These are phyloP conservation scores for Tubosaeta sp. DNA, from an alignment of 768 basidiomycete species.

Conservation along the genomic window DNA sequence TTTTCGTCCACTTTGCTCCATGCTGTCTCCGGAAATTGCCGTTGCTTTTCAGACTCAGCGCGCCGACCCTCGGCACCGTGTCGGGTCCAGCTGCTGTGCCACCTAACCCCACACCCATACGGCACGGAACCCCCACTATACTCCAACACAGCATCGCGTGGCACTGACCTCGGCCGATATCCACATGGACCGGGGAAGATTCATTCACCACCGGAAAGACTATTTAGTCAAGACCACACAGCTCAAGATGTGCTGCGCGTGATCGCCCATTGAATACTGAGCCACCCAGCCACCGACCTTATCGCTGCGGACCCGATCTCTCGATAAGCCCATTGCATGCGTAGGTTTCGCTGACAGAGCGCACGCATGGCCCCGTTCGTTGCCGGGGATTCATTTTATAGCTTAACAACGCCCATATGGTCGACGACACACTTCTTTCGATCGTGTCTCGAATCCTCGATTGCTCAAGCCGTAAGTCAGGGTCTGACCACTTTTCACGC, in stretches of 20 bases:
- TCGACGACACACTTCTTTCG: too few species aligned
- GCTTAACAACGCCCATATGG: not conserved
- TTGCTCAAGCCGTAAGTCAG: too few species aligned
- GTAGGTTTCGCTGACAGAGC: not conserved
- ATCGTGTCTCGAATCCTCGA: too few species aligned
- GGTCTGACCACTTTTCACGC: too few species aligned
- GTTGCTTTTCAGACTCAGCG: constrained; percentile 18
- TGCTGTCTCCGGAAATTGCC: constrained; percentile 17
- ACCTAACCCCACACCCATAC: not conserved
- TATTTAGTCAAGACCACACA: too few species aligned
- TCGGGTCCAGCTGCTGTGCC: too few species aligned
- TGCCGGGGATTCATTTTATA: not conserved
- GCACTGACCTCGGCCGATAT: not conserved
- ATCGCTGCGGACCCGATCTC: not conserved
- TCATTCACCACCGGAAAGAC: not conserved
- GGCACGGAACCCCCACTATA: not conserved
- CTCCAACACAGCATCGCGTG: not conserved
- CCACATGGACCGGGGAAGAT: not conserved
- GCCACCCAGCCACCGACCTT: not conserved
- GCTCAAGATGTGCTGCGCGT: not conserved
- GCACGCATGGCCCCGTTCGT: not conserved
- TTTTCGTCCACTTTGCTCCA: constrained; percentile 9
- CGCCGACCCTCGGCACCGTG: constrained; percentile 1
- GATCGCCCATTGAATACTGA: not conserved
- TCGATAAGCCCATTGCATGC: not conserved